A percentile compares a stretch with the other conserved stretches of the same genome.
Conservation (phyloP, 1,139 yeast genomes). For the Geotrichum histeridarum region DNA sequence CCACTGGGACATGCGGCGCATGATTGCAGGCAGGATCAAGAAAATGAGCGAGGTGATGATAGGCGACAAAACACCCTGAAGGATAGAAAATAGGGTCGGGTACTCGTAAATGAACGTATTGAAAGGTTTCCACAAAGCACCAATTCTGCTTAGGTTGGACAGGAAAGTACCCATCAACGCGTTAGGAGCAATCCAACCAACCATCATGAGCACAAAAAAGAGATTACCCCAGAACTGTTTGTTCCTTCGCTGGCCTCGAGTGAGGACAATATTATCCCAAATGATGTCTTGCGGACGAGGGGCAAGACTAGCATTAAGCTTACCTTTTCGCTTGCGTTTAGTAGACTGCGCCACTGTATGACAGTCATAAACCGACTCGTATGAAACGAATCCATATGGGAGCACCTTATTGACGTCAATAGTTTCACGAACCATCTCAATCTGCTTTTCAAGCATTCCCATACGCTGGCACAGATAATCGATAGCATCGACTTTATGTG, state of each 20-base stretch:
- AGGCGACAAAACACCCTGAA: conserved; percentile 42
- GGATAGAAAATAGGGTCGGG: conserved; percentile 34
- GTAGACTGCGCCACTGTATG: conserved; percentile 29
- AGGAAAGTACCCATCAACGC: conserved; percentile 42
- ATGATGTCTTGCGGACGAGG: conserved; percentile 40
- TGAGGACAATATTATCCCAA: conserved; percentile 38
- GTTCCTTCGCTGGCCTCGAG: conserved; percentile 31
- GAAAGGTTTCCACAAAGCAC: conserved; percentile 38
- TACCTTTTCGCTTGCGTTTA: conserved; percentile 12
- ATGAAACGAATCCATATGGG: conserved; percentile 40
- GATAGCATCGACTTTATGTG: conserved; percentile 33
- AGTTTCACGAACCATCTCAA: conserved; percentile 28
- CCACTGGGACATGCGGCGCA: conserved; percentile 39
- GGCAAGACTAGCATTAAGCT: conserved; percentile 27
- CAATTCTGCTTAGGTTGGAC: conserved; percentile 38
- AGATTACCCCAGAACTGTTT: conserved; percentile 39
- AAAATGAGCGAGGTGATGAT: conserved; percentile 37
- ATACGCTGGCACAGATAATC: conserved; percentile 29
- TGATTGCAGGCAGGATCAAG: conserved; percentile 37
- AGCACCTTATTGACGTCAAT: conserved; percentile 24
- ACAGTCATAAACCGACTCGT: conserved; percentile 30
- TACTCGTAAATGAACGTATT: conserved; percentile 31
- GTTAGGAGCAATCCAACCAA: conserved; percentile 41
- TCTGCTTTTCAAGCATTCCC: conserved; percentile 29
- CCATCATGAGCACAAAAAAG: conserved; percentile 31